These are phyloP conservation scores for Ricinus communis DNA, from an alignment of 345 rosid species.

Conservation along the genomic window DNA sequence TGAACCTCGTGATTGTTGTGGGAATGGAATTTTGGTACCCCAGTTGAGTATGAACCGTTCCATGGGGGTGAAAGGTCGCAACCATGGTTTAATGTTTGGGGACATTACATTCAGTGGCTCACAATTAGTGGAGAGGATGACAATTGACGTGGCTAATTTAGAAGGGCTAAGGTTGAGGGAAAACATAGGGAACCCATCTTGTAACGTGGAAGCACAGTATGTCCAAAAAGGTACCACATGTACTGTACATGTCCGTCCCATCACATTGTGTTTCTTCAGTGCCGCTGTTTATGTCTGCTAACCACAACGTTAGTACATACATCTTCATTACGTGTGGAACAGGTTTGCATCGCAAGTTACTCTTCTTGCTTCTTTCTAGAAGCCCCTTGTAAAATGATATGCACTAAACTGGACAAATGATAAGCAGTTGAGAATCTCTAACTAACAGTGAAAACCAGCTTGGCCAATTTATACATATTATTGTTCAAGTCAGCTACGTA, in stretches of 20 bases:
- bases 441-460: too few species aligned
- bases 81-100: background rate
- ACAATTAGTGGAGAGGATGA: background rate
- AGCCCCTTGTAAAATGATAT: background rate
- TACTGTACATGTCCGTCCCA: too few species aligned
- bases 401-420: background rate
- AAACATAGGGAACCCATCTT: slow-evolving; percentile 15
- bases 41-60: too few species aligned
- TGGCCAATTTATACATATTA: too few species aligned
- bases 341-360: background rate
- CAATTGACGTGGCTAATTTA: slow-evolving; percentile 15
- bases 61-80: slow-evolving; percentile 10
- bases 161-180: background rate
- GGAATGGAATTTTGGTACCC: too few species aligned
- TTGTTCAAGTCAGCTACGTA: too few species aligned
- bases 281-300: background rate
- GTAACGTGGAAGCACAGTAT: slow-evolving; percentile 19
- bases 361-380: too few species aligned
- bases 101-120: slow-evolving; percentile 14
- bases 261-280: background rate
- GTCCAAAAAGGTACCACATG: background rate
- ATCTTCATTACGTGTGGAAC: background rate
- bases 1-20: background rate
- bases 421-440: too few species aligned
- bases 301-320: background rate